Evolutionary conservation across 805 yeast species (phyloP).

Genomic region (Ogataea methylovora): DNA sequence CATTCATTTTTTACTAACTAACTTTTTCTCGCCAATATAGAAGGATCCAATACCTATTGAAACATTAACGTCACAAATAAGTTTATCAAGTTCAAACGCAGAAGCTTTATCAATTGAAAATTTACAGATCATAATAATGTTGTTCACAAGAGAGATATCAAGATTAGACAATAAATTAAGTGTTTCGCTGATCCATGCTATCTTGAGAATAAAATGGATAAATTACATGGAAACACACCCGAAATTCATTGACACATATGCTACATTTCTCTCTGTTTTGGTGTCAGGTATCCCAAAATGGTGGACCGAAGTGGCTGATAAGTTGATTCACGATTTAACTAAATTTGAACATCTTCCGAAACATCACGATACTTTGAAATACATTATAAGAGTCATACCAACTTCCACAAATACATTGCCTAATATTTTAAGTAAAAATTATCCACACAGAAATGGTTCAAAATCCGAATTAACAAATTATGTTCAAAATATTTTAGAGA

Average conservation of each 20-base stretch:
- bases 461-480: conserved; percentile 51
- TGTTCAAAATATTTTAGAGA: conserved; percentile 50
- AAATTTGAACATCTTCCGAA: conserved; percentile 17
- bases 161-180: conserved; percentile 55
- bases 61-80: conserved; percentile 51
- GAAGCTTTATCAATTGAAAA: conserved; percentile 50
- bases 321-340: conserved; percentile 57
- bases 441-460: conserved; percentile 74
- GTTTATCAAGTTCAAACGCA: conserved; percentile 40
- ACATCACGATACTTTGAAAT: conserved; percentile 60
- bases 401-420: conserved; percentile 68
- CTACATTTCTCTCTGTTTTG: conserved; percentile 67
- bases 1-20: conserved; percentile 1
- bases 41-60: conserved; percentile 50
- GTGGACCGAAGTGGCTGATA: conserved; percentile 75
- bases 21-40: conserved; percentile 21
- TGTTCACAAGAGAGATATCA: conserved; percentile 57
- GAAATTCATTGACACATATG: conserved; percentile 44
- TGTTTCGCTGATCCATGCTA: conserved; percentile 46
- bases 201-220: conserved; percentile 64
- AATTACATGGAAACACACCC: conserved; percentile 19
- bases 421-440: conserved; percentile 45
- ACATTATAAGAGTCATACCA: conserved; percentile 69
- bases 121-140: conserved; percentile 46
- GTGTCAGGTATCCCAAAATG: conserved; percentile 86